phyloP scores from a whole-genome alignment of 345 rosid genomes.

The Kandelia obovata region DNA sequence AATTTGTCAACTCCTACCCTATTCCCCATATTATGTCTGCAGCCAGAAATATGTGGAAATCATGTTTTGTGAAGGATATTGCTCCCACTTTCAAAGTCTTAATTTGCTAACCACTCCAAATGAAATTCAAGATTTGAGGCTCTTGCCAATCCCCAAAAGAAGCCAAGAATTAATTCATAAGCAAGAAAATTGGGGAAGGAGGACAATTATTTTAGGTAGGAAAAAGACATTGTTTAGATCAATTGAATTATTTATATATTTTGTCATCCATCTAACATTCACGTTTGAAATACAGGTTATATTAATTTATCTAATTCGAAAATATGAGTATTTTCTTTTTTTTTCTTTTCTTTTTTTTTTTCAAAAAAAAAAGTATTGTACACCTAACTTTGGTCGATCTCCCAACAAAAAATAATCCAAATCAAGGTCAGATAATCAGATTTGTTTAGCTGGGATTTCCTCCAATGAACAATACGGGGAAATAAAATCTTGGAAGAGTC shows the following conservation, averaged over 20 bases:
- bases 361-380: conserved; percentile 17
- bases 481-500: conserved; percentile 21
- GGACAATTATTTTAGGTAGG: too few relatives aligned
- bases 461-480: conserved; percentile 10
- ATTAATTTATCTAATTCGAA: conserved; percentile 4
- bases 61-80: neutral
- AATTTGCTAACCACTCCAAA: conserved; percentile 7
- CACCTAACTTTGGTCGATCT: conserved; percentile 23
- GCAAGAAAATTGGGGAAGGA: neutral
- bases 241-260: conserved; percentile 1
- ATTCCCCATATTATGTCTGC: neutral
- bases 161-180: neutral
- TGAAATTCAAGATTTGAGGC: conserved; percentile 4
- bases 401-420: conserved; percentile 9
- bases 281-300: neutral
- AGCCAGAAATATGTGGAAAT: neutral
- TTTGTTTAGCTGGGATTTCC: conserved; percentile 23
- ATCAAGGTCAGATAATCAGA: conserved; percentile 12
- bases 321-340: neutral
- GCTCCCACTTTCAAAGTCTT: neutral
- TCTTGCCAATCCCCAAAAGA: neutral
- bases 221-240: neutral
- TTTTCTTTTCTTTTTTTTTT: conserved; percentile 8
- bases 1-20: too few relatives aligned
- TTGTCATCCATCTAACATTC: too few relatives aligned